Evolutionary conservation across 352 stramenopile genomes (phyloP), one percentile per base, ranked within the genome.

Genomic region (Phytopythium litorale): DNA sequence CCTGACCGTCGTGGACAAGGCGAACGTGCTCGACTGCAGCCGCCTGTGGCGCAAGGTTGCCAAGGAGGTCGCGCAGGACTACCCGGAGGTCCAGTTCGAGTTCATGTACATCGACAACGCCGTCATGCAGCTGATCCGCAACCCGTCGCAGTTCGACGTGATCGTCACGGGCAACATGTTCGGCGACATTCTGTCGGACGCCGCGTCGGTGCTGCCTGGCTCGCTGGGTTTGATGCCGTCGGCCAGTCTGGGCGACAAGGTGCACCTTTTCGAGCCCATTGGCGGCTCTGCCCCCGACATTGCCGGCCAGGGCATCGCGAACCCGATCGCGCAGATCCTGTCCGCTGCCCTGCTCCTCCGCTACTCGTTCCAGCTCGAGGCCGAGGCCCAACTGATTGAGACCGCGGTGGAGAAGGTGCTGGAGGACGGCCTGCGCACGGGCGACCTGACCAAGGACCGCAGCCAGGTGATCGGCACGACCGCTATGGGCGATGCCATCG

Each of bases 151-250:
- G 82, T 99, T 99, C 68, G 97, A 99, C 73, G 97, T 98, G 49
- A 98, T 99, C 72, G 97, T 98, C 37, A 99, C 92, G 37, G 96
- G 97, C 65, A 99, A 99, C 81, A 98, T 99, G 78, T 99, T 99
- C 77, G 97, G 97, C 53, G 97, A 99, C 76, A 99, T 99, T 68
- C 68, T 99, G 6, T 99, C 93, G 65, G 97, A 99, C 67, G 97
- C 98, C 40, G 97, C 97, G 35, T 98, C 89, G 25, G 98, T 99
- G 86, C 78, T 99, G 38, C 97, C 98, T 13, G 97, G 97, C 42
- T 98, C 93, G 62, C 85, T 99, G 21, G 97, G 97, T 9, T 97
- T 99, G 76, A 96, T 99, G 68, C 97, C 97, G n/a, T 98, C 92
- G n/a, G 97, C 97, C 13, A 99, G 92, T 72, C 89, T 99, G 59